Evolutionary conservation across 2,329 filamentous ascomycete species (phyloP), one percentile per base, ranked within the genome.

Genomic region (Lasiodiplodia sp.): DNA sequence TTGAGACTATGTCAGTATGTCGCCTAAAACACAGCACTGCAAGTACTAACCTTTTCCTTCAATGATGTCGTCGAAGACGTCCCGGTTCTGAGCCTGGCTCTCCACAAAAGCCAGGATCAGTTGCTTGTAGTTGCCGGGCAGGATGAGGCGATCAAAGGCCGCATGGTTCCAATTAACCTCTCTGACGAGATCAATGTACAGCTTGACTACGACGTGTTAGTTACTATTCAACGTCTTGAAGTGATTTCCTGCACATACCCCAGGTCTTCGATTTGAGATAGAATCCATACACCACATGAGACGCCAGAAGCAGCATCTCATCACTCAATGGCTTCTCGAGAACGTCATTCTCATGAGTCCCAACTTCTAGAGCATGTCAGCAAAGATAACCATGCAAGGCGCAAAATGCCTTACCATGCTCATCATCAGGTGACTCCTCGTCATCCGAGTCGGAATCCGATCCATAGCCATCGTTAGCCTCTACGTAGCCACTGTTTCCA

Each of bases 181-280:
- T 2, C 71, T 64, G 6, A 77, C 66, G 25, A 70, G 40, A 55
- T 77, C 71, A n/a, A 78, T 71, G 69, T 52, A 64, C 18, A 56
- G 37, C 10, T 21, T 40, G 34, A 51, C 38, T 47, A 4, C 53
- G 5, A 14, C 2, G 4, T n/a, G 7, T 55, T n/a, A 66, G 49
- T 23, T 1, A n/a, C 4, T 25, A 1, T 28, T 14, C 10, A 11
- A 6, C 8, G 0, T 14, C 10, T 2, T 8, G 1, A 11, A 2
- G 11, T 2, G 16, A 18, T 16, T 8, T 11, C 31, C 14, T 7
- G 28, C 31, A 10, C 51, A 23, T 56, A 75, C 74, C 73, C 76
- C 77, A 80, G 25, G 71, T 71, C 70, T 79, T 80, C 7, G 71
- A 72, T 7, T 72, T 76, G 21, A 80, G 69, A 38, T 71, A 76